phyloP scores from a whole-genome alignment of 1,284 basidiomycete species.

The Sanghuangporus sanghuang region DNA sequence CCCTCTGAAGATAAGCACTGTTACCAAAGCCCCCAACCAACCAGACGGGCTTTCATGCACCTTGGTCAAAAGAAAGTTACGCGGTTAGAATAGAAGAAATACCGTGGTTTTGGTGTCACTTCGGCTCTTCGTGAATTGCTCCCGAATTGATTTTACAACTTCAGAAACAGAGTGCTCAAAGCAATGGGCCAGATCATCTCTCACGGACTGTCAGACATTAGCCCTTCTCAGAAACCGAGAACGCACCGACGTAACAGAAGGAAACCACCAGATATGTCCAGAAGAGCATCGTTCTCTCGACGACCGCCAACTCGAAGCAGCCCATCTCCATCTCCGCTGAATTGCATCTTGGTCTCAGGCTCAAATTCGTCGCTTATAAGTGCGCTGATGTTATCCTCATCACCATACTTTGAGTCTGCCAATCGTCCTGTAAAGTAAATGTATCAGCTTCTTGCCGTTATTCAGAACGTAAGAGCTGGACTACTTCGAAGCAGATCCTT shows the following conservation, averaged over 20 bases:
- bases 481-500: background rate
- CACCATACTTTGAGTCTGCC: conserved; percentile 41
- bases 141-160: conserved; percentile 56
- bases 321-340: conserved; percentile 53
- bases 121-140: conserved; percentile 59
- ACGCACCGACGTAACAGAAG: background rate
- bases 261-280: conserved; percentile 40
- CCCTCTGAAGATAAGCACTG: conserved; percentile 71
- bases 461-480: background rate
- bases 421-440: conserved; percentile 3
- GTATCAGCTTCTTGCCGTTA: background rate
- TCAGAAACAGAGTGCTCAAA: conserved; percentile 53
- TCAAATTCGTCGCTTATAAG: conserved; percentile 62
- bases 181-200: background rate
- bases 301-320: conserved; percentile 69
- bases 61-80: conserved; percentile 44
- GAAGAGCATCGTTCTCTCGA: conserved; percentile 60
- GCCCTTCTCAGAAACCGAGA: conserved; percentile 38
- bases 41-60: conserved; percentile 54
- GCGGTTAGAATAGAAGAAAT: conserved; percentile 30
- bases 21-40: conserved; percentile 76
- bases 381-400: conserved; percentile 61
- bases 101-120: conserved; percentile 37
- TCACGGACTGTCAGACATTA: conserved; percentile 33
- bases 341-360: conserved; percentile 71